A percentile compares a stretch with the other conserved stretches of the same genome.
Conservation (phyloP, 2,329 filamentous ascomycete genomes). For the Podosphaera xanthii region DNA sequence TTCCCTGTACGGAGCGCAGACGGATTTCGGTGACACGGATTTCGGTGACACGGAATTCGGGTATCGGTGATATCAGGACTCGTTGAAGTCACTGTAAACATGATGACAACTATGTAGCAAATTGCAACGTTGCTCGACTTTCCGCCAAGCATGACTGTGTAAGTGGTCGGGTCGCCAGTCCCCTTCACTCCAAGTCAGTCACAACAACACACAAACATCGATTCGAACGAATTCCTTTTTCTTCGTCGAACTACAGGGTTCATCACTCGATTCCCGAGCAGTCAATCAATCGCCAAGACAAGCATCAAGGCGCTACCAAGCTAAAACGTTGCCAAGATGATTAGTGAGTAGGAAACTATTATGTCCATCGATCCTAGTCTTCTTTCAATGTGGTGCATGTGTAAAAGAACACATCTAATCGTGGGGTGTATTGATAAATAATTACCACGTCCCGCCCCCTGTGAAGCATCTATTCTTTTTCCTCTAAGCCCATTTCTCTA, state of each 20-base stretch:
- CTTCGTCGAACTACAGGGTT: not conserved
- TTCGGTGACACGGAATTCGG: too few species aligned
- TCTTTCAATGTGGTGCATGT: not conserved
- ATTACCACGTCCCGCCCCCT: too few species aligned
- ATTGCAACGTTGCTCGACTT: not conserved
- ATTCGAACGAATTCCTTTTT: not conserved
- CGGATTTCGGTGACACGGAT: too few species aligned
- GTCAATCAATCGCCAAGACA: not conserved
- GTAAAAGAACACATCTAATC: not conserved
- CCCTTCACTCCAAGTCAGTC: too few species aligned
- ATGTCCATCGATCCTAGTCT: too few species aligned
- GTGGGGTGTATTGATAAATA: too few species aligned
- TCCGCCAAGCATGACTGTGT: slow-evolving; percentile 9
- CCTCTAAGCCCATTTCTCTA: too few species aligned
- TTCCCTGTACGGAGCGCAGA: too few species aligned
- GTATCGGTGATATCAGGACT: too few species aligned
- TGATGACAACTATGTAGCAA: not conserved
- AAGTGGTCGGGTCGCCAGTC: not conserved
- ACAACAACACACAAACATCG: not conserved
- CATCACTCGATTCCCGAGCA: not conserved
- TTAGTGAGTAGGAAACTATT: slow-evolving; percentile 7
- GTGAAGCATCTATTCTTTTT: too few species aligned
- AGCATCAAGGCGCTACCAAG: too few species aligned
- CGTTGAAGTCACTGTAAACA: too few species aligned
- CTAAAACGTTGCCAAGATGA: slow-evolving; percentile 9